Base-by-base conservation (phyloP, 345 rosid species). In the Cardamine chenopodiifolia region DNA sequence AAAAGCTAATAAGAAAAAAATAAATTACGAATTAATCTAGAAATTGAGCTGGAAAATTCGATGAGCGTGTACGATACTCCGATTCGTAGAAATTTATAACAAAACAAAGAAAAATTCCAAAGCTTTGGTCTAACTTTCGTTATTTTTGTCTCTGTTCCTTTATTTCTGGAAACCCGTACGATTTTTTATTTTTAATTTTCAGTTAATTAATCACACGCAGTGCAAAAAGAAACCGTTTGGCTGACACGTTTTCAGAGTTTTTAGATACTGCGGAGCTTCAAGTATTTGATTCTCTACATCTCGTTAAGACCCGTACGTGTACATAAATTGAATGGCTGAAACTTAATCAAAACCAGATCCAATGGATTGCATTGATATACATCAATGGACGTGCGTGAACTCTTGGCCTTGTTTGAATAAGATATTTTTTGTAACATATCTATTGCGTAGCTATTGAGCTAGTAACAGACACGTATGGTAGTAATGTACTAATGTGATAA, bases 131-230 rank as follows among this genome's bases (percentile, higher is more conserved):
- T 19, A 44, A 44, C 45, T 55, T 55, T 70, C 66, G 29, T 62
- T 42, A 53, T 42, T 63, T 55, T 29, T 37, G 70, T 76, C 44
- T 73, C 80, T 64, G 72, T 77, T 77, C 80, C 80, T 57, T 71
- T 71, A 77, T 35, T 77, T 57, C 28, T 55, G 80, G 67, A 77
- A 71, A 44, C 58, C 42, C 1, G 52, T 48, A 63, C 66, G 47
- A 70, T 63, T 69, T 10, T 60, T 59, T 7, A 39, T 20, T 31
- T 52, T 20, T 12, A 7, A 45, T 22, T 68, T 66, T 5, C 35
- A 57, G 17, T 26, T 31, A 50, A 72, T 67, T 69, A 48, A 56
- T 62, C 20, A 70, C 26, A 64, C 55, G 44, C 18, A 55, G 57
- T 45, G 17, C 35, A 35, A 26, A 77, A 63, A 70, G 35, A 64